phyloP scores from a whole-genome alignment of 495 filamentous ascomycete genomes.

The Neurospora intermedia region DNA sequence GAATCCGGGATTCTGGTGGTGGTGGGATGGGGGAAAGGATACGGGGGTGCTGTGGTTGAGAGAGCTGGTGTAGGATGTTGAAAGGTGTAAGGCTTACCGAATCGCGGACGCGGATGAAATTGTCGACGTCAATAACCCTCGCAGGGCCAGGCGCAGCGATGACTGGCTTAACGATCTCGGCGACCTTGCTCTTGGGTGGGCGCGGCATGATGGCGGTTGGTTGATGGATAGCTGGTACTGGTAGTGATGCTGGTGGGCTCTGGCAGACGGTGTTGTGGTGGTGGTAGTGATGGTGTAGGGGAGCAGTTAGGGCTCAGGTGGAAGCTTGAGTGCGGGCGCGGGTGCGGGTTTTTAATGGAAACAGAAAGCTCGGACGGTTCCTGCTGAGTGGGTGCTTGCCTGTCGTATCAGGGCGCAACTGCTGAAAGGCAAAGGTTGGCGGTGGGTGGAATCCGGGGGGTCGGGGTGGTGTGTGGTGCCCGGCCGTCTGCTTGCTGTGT shows the following conservation, averaged over 20 bases:
- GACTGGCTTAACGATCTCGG: conserved; percentile 31
- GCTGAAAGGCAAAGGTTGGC: conserved; percentile 8
- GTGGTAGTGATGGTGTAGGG: conserved; percentile 16
- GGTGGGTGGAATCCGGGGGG: background rate
- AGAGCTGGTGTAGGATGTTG: conserved; percentile 6
- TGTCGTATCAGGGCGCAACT: conserved; percentile 6
- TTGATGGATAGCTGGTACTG: conserved; percentile 6
- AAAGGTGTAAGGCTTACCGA: conserved; percentile 31
- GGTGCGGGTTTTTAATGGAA: background rate
- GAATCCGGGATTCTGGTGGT: background rate
- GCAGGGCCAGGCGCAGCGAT: conserved; percentile 17
- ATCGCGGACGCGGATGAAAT: conserved; percentile 40
- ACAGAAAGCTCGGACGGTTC: background rate
- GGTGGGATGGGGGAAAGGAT: background rate
- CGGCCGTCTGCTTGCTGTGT: background rate
- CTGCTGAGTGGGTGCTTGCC: background rate
- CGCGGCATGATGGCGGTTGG: conserved; percentile 22
- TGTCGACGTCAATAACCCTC: conserved; percentile 34
- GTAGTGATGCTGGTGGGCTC: conserved; percentile 11
- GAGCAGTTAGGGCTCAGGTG: background rate
- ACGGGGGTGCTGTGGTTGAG: background rate
- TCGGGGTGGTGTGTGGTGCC: background rate
- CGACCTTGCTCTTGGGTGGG: conserved; percentile 26
- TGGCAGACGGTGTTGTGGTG: conserved; percentile 10
- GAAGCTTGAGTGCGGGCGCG: background rate